These are phyloP conservation scores for Westerdykella aurantiaca DNA, from an alignment of 2,329 filamentous ascomycete species.

Conservation along the genomic window DNA sequence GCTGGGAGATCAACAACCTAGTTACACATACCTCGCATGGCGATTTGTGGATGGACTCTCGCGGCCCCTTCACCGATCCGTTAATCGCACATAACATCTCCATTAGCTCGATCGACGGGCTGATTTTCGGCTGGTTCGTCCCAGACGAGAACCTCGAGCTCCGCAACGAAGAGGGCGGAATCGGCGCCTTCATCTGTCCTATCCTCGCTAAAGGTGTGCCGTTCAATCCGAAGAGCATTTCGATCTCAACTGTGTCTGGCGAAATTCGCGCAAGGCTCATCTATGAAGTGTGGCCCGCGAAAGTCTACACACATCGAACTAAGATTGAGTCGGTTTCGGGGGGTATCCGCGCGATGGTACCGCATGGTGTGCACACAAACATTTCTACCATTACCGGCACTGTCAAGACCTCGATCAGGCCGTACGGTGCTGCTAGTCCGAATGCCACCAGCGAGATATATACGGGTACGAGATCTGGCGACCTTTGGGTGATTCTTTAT, in stretches of 20 bases:
- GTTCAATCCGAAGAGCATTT: slow-evolving; percentile 8
- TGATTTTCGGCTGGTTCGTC: slow-evolving; percentile 7
- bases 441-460: slow-evolving; percentile 6
- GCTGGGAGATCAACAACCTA: slow-evolving; percentile 13
- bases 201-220: not conserved
- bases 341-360: slow-evolving; percentile 3
- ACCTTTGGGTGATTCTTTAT: slow-evolving; percentile 1
- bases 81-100: slow-evolving; percentile 11
- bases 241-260: slow-evolving; percentile 7
- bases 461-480: slow-evolving; percentile 5
- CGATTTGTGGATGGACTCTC: slow-evolving; percentile 1
- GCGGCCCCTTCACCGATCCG: not conserved
- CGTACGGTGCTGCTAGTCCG: slow-evolving; percentile 5
- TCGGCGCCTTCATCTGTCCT: slow-evolving; percentile 4
- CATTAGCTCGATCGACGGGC: slow-evolving; percentile 7
- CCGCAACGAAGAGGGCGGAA: slow-evolving; percentile 7
- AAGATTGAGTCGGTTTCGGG: slow-evolving; percentile 7
- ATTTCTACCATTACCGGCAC: slow-evolving; percentile 7
- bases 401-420: slow-evolving; percentile 1
- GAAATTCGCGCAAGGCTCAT: not conserved
- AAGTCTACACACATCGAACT: slow-evolving; percentile 7
- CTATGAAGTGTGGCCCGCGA: slow-evolving; percentile 3
- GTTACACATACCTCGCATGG: slow-evolving; percentile 10
- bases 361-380: slow-evolving; percentile 11
- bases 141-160: slow-evolving; percentile 10